phyloP scores from a whole-genome alignment of 2,329 filamentous ascomycete genomes.

The Fusarium solani-melongenae region DNA sequence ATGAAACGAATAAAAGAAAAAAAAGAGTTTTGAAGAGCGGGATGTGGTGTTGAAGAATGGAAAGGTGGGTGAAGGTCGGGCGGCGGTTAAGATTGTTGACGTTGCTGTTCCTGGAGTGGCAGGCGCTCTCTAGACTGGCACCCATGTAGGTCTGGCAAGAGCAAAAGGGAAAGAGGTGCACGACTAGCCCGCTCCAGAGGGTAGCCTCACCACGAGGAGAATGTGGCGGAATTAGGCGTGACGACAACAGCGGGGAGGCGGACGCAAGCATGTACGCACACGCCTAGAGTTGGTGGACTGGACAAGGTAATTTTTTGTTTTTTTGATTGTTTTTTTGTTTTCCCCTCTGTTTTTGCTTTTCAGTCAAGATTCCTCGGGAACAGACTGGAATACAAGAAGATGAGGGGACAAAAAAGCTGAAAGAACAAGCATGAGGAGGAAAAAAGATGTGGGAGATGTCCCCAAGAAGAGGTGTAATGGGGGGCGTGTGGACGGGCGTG shows the following conservation, averaged over 20 bases:
- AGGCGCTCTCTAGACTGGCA: slow-evolving; percentile 20
- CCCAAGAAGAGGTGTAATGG: background rate
- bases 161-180: background rate
- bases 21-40: slow-evolving; percentile 3
- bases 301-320: background rate
- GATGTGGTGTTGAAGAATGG: slow-evolving; percentile 31
- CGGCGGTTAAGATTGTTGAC: slow-evolving; percentile 29
- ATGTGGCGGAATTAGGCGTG: slow-evolving; percentile 16
- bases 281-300: slow-evolving; percentile 2
- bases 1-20: background rate
- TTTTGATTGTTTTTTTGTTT: background rate
- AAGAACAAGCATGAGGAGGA: background rate
- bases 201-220: slow-evolving; percentile 7
- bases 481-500: slow-evolving; percentile 1
- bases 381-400: slow-evolving; percentile 14
- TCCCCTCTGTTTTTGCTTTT: background rate
- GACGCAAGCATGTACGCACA: slow-evolving; percentile 13
- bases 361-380: background rate
- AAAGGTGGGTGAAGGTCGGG: slow-evolving; percentile 18
- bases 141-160: slow-evolving; percentile 4
- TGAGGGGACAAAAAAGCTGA: slow-evolving; percentile 6
- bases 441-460: slow-evolving; percentile 17
- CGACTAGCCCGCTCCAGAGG: background rate
- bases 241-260: slow-evolving; percentile 13
- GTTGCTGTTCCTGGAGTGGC: slow-evolving; percentile 33